Base-by-base conservation (phyloP, 2,329 filamentous ascomycete genomes). In the Penicillium sp. region DNA sequence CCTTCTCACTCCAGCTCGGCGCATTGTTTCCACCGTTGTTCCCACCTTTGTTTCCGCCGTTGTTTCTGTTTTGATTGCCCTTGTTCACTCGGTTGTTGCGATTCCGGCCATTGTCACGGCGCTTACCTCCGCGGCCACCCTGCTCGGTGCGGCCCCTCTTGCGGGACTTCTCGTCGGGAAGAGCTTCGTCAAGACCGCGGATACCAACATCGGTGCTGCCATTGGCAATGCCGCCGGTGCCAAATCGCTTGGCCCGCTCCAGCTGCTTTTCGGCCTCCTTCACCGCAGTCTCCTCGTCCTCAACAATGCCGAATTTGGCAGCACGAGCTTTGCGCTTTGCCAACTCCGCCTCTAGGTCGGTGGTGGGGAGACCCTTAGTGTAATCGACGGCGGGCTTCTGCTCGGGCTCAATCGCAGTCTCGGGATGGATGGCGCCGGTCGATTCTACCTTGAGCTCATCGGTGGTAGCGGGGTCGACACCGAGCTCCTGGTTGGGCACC, bases 271-370 rank as follows among this genome's bases (percentile, higher is more conserved):
- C 63, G 10, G 72, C 69, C 42, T 74, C 72, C 40, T 64, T 63
- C 35, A 67, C 52, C 2, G 64, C 65, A 11, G 66, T 62, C 44
- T 68, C 61, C 1, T 66, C 55, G 18, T 70, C 68, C 46, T 71
- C 68, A n/a, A 66, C 64, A 29, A 71, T 69, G 16, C 73, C 73
- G 52, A 76, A 76, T 47, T 74, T 73, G 51, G 70, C 72, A 10
- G 74, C 74, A 42, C 74, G 72, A 29, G 69, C 69, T 58, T 73
- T 74, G 50, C 74, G 72, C 63, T 74, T 75, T 46, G 63, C 68
- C 54, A 75, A 50, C 46, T 76, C 74, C 32, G 65, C 65, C 50
- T 76, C 73, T 20, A 74, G 43, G 44, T 72, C 67, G 6, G 73
- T 71, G 13, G 67, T 57, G 8, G 72, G 66, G 14, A 75, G 65